Conservation (phyloP, 441 rosid species). For the Euphorbia schlechtendalii region DNA sequence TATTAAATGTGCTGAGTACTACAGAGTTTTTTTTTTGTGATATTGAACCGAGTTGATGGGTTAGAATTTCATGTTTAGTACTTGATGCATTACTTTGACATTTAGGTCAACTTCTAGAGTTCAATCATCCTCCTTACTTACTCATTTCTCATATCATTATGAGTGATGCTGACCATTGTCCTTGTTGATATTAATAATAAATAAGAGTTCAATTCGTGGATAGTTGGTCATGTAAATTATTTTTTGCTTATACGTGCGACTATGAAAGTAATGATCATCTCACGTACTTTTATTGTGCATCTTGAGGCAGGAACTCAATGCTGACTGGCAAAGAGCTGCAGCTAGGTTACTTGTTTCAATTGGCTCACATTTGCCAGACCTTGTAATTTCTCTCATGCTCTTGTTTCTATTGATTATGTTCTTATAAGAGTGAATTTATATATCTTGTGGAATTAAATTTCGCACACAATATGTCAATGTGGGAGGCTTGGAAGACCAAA, state of each 20-base stretch:
- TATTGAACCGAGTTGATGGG: neutral
- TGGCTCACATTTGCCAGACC: slow-evolving; percentile 89
- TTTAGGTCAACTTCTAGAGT: neutral
- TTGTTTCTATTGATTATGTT: neutral
- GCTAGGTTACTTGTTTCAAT: slow-evolving; percentile 84
- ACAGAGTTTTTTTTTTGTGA: neutral
- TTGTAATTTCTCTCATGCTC: slow-evolving; percentile 43
- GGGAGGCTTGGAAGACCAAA: neutral
- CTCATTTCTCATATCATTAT: neutral
- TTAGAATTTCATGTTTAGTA: neutral
- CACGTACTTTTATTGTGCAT: slow-evolving; percentile 15
- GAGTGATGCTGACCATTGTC: neutral
- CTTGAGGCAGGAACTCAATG: slow-evolving; percentile 58
- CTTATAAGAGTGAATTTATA: neutral
- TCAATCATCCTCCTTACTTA: neutral
- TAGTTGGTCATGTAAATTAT: neutral
- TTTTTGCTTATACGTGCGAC: neutral
- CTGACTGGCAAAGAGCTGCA: slow-evolving; percentile 97
- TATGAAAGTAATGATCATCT: neutral
- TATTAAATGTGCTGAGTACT: neutral
- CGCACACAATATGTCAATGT: no score
- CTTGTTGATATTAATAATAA: neutral
- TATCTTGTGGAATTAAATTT: neutral
- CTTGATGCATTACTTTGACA: neutral
- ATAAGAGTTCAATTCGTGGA: neutral